Evolutionary conservation across 139 green algal species (phyloP).

Genomic region (Micromonas commoda): DNA sequence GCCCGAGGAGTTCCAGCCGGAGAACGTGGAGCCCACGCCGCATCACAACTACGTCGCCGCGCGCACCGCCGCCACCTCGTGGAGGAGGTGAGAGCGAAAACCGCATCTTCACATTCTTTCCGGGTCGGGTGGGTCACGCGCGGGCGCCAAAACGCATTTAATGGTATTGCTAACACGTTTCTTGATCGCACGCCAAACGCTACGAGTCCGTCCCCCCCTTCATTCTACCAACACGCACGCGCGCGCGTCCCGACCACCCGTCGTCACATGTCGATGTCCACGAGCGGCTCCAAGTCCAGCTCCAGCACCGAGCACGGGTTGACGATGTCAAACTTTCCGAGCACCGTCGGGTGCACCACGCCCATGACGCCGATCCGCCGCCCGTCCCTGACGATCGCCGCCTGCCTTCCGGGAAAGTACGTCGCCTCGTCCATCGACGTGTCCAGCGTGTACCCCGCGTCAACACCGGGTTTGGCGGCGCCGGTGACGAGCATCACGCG

Average conservation of each 20-base stretch:
- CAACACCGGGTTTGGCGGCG: constrained; percentile 41
- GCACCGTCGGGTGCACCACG: constrained; percentile 87
- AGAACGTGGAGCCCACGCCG: no score
- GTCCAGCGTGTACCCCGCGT: constrained; percentile 28
- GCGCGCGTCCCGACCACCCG: not conserved
- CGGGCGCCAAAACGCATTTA: no score
- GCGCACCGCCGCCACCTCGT: no score
- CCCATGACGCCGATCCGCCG: constrained; percentile 76
- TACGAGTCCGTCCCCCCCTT: no score
- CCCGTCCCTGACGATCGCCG: constrained; percentile 42
- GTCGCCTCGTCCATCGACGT: constrained; percentile 47
- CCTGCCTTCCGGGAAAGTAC: constrained; percentile 83
- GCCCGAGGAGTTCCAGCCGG: no score
- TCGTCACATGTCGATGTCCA: constrained; percentile 19
- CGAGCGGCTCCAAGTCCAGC: constrained; percentile 71
- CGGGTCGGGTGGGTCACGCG: no score
- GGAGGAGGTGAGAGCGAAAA: no score
- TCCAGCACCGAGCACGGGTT: constrained; percentile 87
- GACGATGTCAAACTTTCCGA: constrained; percentile 80
- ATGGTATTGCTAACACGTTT: no score
- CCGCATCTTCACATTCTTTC: no score
- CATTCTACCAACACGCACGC: not conserved
- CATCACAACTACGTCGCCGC: no score
- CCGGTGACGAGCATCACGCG: constrained; percentile 87
- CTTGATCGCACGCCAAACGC: no score